Evolutionary conservation across 345 rosid genomes (phyloP), one percentile per base, ranked within the genome.

Genomic region (Lumnitzera littorea): DNA sequence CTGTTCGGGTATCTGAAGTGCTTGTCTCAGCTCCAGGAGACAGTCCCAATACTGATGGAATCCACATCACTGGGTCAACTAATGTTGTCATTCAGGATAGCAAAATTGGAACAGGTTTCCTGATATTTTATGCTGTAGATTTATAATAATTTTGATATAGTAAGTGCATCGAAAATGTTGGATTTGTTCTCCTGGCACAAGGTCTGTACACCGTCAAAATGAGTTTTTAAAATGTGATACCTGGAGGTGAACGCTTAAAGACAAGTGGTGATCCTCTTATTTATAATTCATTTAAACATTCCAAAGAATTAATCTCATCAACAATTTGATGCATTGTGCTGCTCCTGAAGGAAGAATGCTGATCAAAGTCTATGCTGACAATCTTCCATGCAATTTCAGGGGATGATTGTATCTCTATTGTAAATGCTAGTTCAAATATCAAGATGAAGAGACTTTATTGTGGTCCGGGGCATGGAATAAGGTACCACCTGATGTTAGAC

Each of bases 401-500:
- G 48, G 99, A 94, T 73, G 97, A 89, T 64, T 94, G 99, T 56
- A 55, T 94, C 63, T 94, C 99, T 7, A 94, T 94, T 29, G 99
- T 94, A 58, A 88, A 66, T 64, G 96, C 78, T 24, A 84, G 97
- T 74, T 67, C 97, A 11, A 63, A 49, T 56, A 84, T 94, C 69
- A 88, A 82, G 79, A 94, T 94, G 95, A 86, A 91, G 82, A 78
- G 79, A 62, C 66, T 94, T 15, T 88, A 70, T 43, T 91, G 97
- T 72, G 99, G 99, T 60, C 97, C 99, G 20, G 97, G 99, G 48
- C 99, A 94, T 78, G 99, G 97, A 60, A 72, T 91, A 74, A 94
- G 96, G 99, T 91, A 72, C 50, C 5, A 6, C 43, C 43, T 36
- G 13, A 12, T 50, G 16, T 50, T 50, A 14, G 52, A 4, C 8